A percentile compares a stretch with the other conserved stretches of the same genome.
These are phyloP conservation scores for Fraxinus cuspidata DNA, from an alignment of 257 asterid genomes.

Conservation along the genomic window DNA sequence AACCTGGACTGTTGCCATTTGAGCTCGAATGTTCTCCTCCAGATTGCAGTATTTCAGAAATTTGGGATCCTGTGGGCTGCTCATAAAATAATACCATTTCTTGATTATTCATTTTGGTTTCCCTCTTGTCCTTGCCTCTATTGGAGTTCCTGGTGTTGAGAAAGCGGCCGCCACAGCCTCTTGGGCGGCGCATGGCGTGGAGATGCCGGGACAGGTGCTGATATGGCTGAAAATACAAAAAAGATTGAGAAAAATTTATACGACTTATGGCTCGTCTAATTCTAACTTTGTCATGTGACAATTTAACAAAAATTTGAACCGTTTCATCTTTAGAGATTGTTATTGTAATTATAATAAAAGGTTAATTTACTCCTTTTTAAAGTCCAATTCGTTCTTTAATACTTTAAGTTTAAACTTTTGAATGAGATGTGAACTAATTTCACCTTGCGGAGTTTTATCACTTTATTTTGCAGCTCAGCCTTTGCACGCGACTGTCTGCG, in stretches of 20 bases:
- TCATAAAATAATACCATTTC: background rate
- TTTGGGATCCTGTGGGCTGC: slow-evolving; percentile 37
- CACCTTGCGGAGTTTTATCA: slow-evolving; percentile 60
- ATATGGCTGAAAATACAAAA: slow-evolving; percentile 52
- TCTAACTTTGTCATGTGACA: background rate
- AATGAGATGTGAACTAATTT: background rate
- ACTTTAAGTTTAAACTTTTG: background rate
- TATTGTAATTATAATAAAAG: background rate
- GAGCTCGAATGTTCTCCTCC: slow-evolving; percentile 37
- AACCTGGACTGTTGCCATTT: slow-evolving; percentile 31
- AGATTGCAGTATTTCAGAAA: slow-evolving; percentile 52
- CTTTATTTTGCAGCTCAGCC: slow-evolving; percentile 47
- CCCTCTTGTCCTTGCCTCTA: slow-evolving; percentile 18
- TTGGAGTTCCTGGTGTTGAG: slow-evolving; percentile 54
- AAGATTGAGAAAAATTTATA: background rate
- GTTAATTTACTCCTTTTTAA: background rate
- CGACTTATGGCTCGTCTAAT: background rate
- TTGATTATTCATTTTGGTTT: slow-evolving; percentile 9
- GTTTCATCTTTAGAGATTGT: background rate
- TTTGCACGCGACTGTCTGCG: slow-evolving; percentile 76
- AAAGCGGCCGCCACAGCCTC: slow-evolving; percentile 89
- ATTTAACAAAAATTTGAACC: background rate
- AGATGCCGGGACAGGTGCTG: slow-evolving; percentile 86
- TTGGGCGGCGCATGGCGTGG: slow-evolving; percentile 86
- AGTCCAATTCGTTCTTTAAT: background rate